Evolutionary conservation across 805 yeast genomes (phyloP).

Genomic region (Ogataea nakhonphanomensis): DNA sequence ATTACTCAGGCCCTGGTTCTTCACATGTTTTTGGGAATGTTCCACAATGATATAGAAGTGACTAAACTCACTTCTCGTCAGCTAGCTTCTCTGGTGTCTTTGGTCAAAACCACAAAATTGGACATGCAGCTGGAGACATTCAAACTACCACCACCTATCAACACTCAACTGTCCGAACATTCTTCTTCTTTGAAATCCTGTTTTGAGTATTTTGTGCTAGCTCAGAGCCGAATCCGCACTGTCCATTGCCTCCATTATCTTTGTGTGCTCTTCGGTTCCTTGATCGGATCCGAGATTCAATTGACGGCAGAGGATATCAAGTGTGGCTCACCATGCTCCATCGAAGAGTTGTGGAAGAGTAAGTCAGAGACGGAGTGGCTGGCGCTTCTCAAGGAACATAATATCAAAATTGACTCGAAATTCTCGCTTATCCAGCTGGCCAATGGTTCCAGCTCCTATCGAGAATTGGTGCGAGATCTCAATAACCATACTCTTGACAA

Average conservation of each 20-base stretch:
- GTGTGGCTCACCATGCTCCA: conserved; percentile 62
- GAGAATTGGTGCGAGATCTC: conserved; percentile 53
- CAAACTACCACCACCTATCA: conserved; percentile 39
- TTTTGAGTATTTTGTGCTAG: conserved; percentile 49
- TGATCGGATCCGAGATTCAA: conserved; percentile 41
- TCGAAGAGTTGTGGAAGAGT: conserved; percentile 60
- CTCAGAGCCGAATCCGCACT: conserved; percentile 55
- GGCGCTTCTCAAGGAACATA: conserved; percentile 32
- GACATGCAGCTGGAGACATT: conserved; percentile 48
- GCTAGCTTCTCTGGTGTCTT: conserved; percentile 50
- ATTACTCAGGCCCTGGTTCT: conserved; percentile 54
- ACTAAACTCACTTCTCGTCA: conserved; percentile 49
- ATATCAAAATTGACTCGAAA: conserved; percentile 48
- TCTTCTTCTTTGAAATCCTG: conserved; percentile 33
- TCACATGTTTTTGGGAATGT: conserved; percentile 55
- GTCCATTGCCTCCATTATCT: conserved; percentile 49
- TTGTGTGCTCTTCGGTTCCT: conserved; percentile 43
- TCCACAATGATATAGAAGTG: conserved; percentile 51
- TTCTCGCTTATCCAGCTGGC: conserved; percentile 53
- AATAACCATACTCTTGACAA: conserved; percentile 38
- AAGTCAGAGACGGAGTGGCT: conserved; percentile 52
- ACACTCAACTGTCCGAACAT: conserved; percentile 15
- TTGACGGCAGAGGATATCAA: conserved; percentile 43
- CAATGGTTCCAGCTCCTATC: conserved; percentile 48
- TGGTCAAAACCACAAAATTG: conserved; percentile 50